Base-by-base conservation (phyloP, 2,329 filamentous ascomycete species). In the Septoria linicola region DNA sequence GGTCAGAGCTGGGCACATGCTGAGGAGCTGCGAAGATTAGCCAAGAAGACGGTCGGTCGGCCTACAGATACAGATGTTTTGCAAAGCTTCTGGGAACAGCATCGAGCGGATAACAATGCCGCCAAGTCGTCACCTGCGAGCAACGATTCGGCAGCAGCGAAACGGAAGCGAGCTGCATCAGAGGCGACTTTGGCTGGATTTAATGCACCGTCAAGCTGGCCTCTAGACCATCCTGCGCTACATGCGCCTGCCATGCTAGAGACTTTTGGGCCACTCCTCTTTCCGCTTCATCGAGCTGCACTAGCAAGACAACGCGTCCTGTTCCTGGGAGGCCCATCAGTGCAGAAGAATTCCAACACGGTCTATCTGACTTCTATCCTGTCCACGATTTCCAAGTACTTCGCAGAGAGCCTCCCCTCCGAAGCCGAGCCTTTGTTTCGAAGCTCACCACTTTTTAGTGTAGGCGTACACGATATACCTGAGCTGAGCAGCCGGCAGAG, bases 291-390 rank as follows among this genome's bases (percentile, higher is more conserved):
- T 62, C 83, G 93, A 62, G 89, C 90, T 37, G 89, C 91, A 6
- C 73, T 99, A 42, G 73, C 96, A 56, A 82, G 92, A 50, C 92
- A 93, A 72, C 82, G 93, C 51, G 92, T 99, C 49, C 72, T 99
- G 44, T 85, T 99, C 55, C 85, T 93, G 20, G 86, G 87, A 14
- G 84, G 91, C 68, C 85, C 91, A 8, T 93, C 93, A 0, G 89
- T 99, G 17, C 85, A 91, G 67, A 77, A 83, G 62, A 81, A 83
- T 47, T 97, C 92, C 73, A 89, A 96, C 70, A 14, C 57, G 92
- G 93, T 97, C 56, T 99, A 97, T 72, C 84, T 93, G 68, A 81
- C 97, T 44, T 96, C 92, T n/a, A 80, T 97, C 47, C 77, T 99
- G 27, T 90, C 91, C 37, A 95, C 90, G 61, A 85, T 97, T 36